Evolutionary conservation across 495 filamentous ascomycete genomes (phyloP), one percentile per base, ranked within the genome.

Genomic region (Penicillium parvum): DNA sequence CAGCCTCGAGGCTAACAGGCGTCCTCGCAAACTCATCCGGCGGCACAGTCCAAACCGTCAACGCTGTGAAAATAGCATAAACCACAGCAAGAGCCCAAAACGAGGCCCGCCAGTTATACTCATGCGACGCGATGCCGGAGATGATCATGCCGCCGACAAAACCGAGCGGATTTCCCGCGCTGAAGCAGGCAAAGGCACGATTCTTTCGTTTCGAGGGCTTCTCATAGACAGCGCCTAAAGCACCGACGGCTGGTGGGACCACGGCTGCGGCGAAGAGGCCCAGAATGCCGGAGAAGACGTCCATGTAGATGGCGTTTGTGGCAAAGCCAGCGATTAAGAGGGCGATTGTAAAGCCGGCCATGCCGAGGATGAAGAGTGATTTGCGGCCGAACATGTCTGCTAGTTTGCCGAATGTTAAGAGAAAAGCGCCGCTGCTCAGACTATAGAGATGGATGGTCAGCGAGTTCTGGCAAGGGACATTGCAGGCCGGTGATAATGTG

Each of bases 311-410:
- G 0, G 78, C 74, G 36, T 77, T 74, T 40, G 73, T 75, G 27
- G 81, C 71, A 49, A 84, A 86, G 7, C 81, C 81, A 0, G 78
- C 72, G 4, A 77, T 63, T 21, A 85, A 60, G 3, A 66, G 58
- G 1, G 79, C 76, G 26, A 79, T 63, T 1, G 79, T 69, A 37
- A 84, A 81, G 52, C 83, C 79, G 14, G 76, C 75, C 49, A 84
- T 81, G 14, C 80, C 80, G 20, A 66, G 64, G 17, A 87, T 75
- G 63, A 88, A 88, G 32, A 89, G 73, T 3, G 62, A 61, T 46
- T 83, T 78, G 42, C 84, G 83, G 20, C 84, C 86, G 49, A 86
- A 86, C 45, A 87, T 77, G 52, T 90, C 85, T 12, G 78, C 82
- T 21, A 89, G 63, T 50, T 81, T 78, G 26, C 85, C 86, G 68